Evolutionary conservation across 2,329 filamentous ascomycete genomes (phyloP), one percentile per base, ranked within the genome.

Genomic region (Teratosphaeria destructans): DNA sequence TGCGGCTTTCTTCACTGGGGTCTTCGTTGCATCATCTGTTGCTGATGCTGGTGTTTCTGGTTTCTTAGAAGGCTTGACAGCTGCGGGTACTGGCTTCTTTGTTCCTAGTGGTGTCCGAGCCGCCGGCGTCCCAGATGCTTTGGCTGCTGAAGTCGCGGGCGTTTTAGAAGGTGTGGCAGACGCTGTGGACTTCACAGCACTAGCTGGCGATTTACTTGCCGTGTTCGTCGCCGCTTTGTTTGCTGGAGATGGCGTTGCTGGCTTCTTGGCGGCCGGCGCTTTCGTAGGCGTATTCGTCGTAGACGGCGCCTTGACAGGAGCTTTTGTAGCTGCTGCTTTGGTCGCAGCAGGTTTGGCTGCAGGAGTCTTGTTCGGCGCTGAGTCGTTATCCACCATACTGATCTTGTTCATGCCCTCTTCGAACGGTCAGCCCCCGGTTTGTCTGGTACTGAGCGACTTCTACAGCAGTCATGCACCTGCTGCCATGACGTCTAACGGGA

Each of bases 371-470:
- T 67, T 66, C 19, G 43, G 43, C 1, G 64, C 57, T 3, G 62
- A 35, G 49, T 71, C 70, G 61, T 70, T 71, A 65, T 72, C 69
- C 37, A 71, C 67, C 67, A 72, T 70, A 53, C 58, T 69, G 64
- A 72, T 72, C 58, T 68, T 68, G 23, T 63, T 60, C 60, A 70
- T 65, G 54, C 68, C 64, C 54, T 61, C 68, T 68, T 23, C 59
- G 57, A 12, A 23, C 5, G 27, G 5, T 37, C 26, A n/a, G 34
- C n/a, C 27, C 57, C 53, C n/a, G 47, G 29, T 7, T 60, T 29
- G 26, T 32, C 14, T n/a, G 2, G 14, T 3, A 3, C 11, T n/a
- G n/a, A 59, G 60, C 39, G 54, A 6, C 10, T 14, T 2, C 8
- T 32, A 43, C 52, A 34, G 32, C 14, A 26, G n/a, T 35, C 14